Evolutionary conservation across 1,284 basidiomycete genomes (phyloP).

Genomic region (Sanguinoderma infundibulare): DNA sequence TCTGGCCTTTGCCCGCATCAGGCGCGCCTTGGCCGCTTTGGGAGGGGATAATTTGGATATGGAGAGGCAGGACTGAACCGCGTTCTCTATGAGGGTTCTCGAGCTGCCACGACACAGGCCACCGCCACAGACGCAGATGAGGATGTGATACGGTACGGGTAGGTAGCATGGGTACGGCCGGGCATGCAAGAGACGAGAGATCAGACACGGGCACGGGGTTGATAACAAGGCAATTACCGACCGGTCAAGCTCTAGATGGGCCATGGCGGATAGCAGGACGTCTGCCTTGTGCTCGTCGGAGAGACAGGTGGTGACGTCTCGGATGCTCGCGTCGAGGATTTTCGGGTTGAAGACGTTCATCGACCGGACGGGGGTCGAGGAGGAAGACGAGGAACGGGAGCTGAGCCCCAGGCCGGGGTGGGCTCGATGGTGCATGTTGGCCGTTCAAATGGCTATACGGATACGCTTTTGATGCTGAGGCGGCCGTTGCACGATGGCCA

Average conservation of each 20-base stretch:
- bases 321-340: constrained; percentile 73
- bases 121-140: background rate
- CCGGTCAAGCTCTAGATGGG: constrained; percentile 45
- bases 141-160: background rate
- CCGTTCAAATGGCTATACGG: constrained; percentile 9
- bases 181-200: constrained; percentile 14
- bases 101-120: constrained; percentile 41
- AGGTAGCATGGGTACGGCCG: background rate
- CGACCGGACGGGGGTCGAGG: constrained; percentile 14
- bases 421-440: constrained; percentile 24
- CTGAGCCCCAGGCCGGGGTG: constrained; percentile 20
- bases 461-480: constrained; percentile 12
- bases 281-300: constrained; percentile 68
- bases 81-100: constrained; percentile 72
- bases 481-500: background rate
- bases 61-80: constrained; percentile 70
- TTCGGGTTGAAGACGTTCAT: constrained; percentile 74
- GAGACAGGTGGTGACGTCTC: constrained; percentile 60
- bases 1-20: constrained; percentile 66
- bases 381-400: constrained; percentile 14
- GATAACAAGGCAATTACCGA: constrained; percentile 22
- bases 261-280: constrained; percentile 65
- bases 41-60: constrained; percentile 56
- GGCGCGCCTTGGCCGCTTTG: constrained; percentile 60
- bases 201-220: constrained; percentile 17